Evolutionary conservation across 306 rosid genomes (phyloP).

Genomic region (Corylus americana): DNA sequence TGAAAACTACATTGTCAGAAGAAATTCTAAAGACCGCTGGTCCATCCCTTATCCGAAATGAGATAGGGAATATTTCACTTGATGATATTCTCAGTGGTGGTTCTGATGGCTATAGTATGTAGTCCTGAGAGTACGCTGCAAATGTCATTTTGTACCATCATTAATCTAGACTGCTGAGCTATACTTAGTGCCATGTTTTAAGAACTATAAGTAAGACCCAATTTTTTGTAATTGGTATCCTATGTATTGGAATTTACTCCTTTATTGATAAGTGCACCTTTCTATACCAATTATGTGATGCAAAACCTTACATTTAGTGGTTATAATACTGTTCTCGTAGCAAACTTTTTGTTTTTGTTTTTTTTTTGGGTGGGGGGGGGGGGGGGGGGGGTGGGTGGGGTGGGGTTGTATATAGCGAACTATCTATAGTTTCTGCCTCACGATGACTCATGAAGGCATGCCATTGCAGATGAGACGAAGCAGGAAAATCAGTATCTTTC

Average conservation of each 20-base stretch:
- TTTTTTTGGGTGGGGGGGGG: no score
- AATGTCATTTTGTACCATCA: slow-evolving; percentile 51
- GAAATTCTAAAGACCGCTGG: slow-evolving; percentile 63
- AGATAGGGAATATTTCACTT: slow-evolving; percentile 82
- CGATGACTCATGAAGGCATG: slow-evolving; percentile 56
- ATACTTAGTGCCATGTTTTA: slow-evolving; percentile 33
- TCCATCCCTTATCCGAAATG: slow-evolving; percentile 76
- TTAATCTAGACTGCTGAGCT: slow-evolving; percentile 55
- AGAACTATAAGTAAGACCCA: slow-evolving; percentile 32
- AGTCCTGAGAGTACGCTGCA: slow-evolving; percentile 63
- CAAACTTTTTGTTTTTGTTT: slow-evolving; percentile 10
- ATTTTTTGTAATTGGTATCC: slow-evolving; percentile 30
- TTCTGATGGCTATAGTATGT: slow-evolving; percentile 86
- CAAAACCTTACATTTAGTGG: slow-evolving; percentile 14
- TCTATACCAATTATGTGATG: slow-evolving; percentile 22
- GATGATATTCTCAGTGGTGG: slow-evolving; percentile 86
- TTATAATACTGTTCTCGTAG: slow-evolving; percentile 23
- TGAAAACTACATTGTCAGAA: slow-evolving; percentile 83
- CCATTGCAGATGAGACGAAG: slow-evolving; percentile 83
- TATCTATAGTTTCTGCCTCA: slow-evolving; percentile 31
- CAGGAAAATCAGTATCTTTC: slow-evolving; percentile 53
- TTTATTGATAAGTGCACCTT: slow-evolving; percentile 31
- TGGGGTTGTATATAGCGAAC: slow-evolving; percentile 26
- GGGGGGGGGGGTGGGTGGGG: no score
- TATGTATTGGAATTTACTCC: slow-evolving; percentile 36